These are phyloP conservation scores for Alectoria sarmentosa DNA, from an alignment of 495 filamentous ascomycete species.

Conservation along the genomic window DNA sequence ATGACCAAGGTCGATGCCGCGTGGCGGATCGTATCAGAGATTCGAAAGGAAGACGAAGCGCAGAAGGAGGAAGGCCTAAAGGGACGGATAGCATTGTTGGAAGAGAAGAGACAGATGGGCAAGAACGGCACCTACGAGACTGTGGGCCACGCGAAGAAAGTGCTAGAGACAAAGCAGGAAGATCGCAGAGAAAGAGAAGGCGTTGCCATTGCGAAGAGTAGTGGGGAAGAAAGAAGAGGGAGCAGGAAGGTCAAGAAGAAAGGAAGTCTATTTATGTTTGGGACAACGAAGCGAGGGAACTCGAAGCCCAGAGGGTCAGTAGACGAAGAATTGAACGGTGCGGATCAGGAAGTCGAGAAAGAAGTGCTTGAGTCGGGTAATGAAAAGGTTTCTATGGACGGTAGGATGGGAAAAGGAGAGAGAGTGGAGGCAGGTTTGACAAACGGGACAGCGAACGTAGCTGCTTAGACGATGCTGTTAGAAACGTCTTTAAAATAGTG, in stretches of 20 bases:
- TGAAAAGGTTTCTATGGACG: not conserved
- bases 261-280: slow-evolving; percentile 2
- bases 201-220: slow-evolving; percentile 22
- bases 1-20: slow-evolving; percentile 31
- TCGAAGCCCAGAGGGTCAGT: not conserved
- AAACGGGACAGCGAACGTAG: slow-evolving; percentile 1
- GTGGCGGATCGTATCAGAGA: slow-evolving; percentile 38
- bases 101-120: slow-evolving; percentile 29
- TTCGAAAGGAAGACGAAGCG: slow-evolving; percentile 35
- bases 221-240: slow-evolving; percentile 21
- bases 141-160: slow-evolving; percentile 22
- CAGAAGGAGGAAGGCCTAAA: slow-evolving; percentile 27
- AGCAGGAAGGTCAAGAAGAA: slow-evolving; percentile 14
- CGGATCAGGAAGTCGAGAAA: slow-evolving; percentile 9
- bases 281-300: not conserved
- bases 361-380: slow-evolving; percentile 12
- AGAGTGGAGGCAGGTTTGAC: not conserved
- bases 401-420: not conserved
- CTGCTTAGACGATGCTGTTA: not conserved
- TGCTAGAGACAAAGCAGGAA: slow-evolving; percentile 33
- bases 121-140: slow-evolving; percentile 40
- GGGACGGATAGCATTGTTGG: slow-evolving; percentile 26
- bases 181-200: slow-evolving; percentile 21
- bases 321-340: slow-evolving; percentile 9
- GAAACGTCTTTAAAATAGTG: not conserved